Conservation (phyloP, 495 filamentous ascomycete species). For the Podospora australis region DNA sequence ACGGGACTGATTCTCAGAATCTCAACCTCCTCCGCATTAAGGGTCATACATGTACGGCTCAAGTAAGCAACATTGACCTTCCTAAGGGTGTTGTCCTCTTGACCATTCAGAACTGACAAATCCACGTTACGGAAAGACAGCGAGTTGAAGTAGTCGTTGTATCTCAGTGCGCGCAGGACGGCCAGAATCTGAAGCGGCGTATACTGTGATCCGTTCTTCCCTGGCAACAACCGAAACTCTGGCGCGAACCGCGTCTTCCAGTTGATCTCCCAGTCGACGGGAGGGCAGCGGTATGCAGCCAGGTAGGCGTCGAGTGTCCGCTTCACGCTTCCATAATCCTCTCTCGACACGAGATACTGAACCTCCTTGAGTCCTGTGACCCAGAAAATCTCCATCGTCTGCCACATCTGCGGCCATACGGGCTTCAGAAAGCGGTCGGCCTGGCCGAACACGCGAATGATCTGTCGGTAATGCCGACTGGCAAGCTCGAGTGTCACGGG, state of each 20-base stretch:
- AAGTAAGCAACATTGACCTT: conserved; percentile 24
- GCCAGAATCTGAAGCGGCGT: conserved; percentile 71
- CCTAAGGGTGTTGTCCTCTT: conserved; percentile 25
- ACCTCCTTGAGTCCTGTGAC: conserved; percentile 53
- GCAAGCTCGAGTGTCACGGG: conserved; percentile 66
- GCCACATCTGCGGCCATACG: conserved; percentile 67
- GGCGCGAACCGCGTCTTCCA: conserved; percentile 73
- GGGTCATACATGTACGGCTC: conserved; percentile 25
- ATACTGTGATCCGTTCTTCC: conserved; percentile 57
- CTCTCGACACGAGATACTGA: conserved; percentile 47
- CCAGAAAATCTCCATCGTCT: conserved; percentile 58
- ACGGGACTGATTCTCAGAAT: conserved; percentile 32
- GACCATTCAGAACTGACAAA: conserved; percentile 39
- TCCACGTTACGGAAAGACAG: conserved; percentile 76
- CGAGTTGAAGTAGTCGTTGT: conserved; percentile 83
- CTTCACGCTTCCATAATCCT: conserved; percentile 75
- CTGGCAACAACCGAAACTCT: conserved; percentile 71
- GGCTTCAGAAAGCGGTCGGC: conserved; percentile 75
- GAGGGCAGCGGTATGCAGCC: conserved; percentile 64
- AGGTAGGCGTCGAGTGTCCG: conserved; percentile 83
- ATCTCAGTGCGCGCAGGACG: conserved; percentile 78
- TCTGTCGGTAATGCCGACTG: conserved; percentile 68
- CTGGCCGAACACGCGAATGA: conserved; percentile 66
- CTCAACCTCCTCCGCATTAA: conserved; percentile 29
- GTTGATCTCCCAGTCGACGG: conserved; percentile 73